Evolutionary conservation across 306 rosid species (phyloP).

Genomic region (Fragaria vesca): DNA sequence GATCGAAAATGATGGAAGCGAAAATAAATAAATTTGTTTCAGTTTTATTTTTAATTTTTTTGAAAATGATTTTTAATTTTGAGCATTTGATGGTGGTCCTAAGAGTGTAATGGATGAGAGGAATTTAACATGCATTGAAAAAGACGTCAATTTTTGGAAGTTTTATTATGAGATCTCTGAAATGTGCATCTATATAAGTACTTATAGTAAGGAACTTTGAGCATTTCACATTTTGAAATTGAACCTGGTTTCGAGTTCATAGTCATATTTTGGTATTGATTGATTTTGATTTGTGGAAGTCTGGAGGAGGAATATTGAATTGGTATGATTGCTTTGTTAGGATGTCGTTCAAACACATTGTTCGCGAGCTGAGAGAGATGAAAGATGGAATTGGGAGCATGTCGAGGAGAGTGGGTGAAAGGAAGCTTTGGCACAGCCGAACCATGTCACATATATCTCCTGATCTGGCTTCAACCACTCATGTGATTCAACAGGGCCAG

Average conservation of each 20-base stretch:
- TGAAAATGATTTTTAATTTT: not conserved
- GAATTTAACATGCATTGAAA: not conserved
- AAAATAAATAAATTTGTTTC: not conserved
- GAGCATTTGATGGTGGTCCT: constrained; percentile 1
- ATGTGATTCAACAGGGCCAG: constrained; percentile 45
- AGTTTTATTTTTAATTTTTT: not conserved
- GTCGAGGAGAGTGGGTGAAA: constrained; percentile 54
- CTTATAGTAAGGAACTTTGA: not conserved
- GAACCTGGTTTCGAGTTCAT: not conserved
- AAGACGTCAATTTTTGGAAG: not conserved
- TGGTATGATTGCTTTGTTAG: constrained; percentile 21
- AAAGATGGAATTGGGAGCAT: constrained; percentile 70
- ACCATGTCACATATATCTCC: constrained; percentile 75
- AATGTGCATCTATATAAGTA: not conserved
- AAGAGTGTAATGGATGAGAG: constrained; percentile 7
- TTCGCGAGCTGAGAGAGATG: constrained; percentile 66
- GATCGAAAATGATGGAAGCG: not conserved
- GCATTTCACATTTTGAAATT: not conserved
- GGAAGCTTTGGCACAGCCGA: constrained; percentile 53
- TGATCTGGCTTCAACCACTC: constrained; percentile 39
- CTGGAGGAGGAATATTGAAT: constrained; percentile 37
- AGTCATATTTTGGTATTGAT: not conserved
- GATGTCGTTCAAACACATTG: constrained; percentile 69
- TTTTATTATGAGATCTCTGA: not conserved
- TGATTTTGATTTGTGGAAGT: constrained; percentile 4